phyloP scores from a whole-genome alignment of 306 rosid species.

The Cicer judaicum region DNA sequence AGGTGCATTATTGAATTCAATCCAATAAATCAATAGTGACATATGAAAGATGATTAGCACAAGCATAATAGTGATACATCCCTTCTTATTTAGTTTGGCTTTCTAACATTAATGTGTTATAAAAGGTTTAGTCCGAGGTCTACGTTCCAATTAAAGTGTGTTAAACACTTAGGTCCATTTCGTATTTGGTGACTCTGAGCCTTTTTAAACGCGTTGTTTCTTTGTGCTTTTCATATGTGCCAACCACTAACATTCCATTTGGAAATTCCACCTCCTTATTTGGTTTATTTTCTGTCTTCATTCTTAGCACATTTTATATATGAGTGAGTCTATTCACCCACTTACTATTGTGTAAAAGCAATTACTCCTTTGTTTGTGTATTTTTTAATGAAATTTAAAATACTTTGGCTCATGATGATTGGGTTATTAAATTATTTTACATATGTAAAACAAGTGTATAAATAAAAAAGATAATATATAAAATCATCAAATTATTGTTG shows the following conservation, averaged over 20 bases:
- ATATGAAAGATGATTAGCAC: slow-evolving; percentile 46
- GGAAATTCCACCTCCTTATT: slow-evolving; percentile 48
- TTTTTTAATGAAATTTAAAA: no score
- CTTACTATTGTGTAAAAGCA: no score
- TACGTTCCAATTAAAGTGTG: slow-evolving; percentile 29
- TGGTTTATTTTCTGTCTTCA: slow-evolving; percentile 46
- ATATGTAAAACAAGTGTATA: no score
- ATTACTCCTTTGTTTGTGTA: no score
- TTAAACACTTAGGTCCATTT: slow-evolving; percentile 52
- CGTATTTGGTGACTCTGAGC: slow-evolving; percentile 36
- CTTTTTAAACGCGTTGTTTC: slow-evolving; percentile 40
- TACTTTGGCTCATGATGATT: no score
- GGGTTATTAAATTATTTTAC: no score
- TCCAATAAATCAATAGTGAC: slow-evolving; percentile 45
- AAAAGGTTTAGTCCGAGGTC: slow-evolving; percentile 42
- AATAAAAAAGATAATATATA: no score
- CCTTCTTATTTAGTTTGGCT: slow-evolving; percentile 15
- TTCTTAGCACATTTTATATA: slow-evolving; percentile 1
- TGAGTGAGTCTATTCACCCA: slow-evolving; percentile 35
- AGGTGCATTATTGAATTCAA: slow-evolving; percentile 50
- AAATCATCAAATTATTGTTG: no score
- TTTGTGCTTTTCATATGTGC: slow-evolving; percentile 54
- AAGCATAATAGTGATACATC: slow-evolving; percentile 36
- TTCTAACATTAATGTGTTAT: background rate
- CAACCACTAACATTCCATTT: slow-evolving; percentile 42